Base-by-base conservation (phyloP, 371 early-diverging fungal species). In the Blakeslea trispora region DNA sequence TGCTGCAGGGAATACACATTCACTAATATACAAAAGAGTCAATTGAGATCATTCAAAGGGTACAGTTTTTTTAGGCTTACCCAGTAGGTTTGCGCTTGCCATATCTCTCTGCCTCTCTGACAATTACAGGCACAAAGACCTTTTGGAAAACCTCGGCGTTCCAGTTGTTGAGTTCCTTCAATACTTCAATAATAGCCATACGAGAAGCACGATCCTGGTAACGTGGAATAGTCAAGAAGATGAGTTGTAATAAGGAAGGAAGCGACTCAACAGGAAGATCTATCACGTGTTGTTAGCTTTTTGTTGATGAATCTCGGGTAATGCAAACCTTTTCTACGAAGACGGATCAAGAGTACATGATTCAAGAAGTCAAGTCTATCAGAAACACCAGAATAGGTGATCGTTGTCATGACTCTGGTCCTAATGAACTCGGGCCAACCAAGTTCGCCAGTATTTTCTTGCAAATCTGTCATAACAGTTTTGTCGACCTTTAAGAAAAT, bases 171-270 rank as follows among this genome's bases (percentile, higher is more conserved):
- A 86, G 68, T 41, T 82, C 87, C 35, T 70, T 73, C n/a, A 85
- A 59, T 6, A 79, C 79, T 24, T 84, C 83, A n/a, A 85, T 55
- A 41, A 85, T 75, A 3, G 81, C 69, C 34, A 67, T 61, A 52
- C 87, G 85, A 15, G 85, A 87, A 31, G 72, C 64, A 52, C 83
- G 77, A 59, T 87, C 87, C 44, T 71, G 77, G 58, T 87, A 87
- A 44, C 87, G 85, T 22, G 85, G 66, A 63, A 84, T 81, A 41
- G 85, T 81, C 44, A 85, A 63, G 51, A 82, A 72, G 23, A 85
- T 52, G 46, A 84, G 60, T 45, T 77, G 79, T 43, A 87, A 65
- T 41, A 87, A 55, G 11, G 75, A 62, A 45, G 81, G 81, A 52
- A 87, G 67, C 31, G 68, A 57, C 66, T 85, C 81, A 10, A 74